Percentiles rank a stretch among this genome's conserved stretches.
Conservation (phyloP, 2,329 filamentous ascomycete species). For the Rugonectria rugulosa region DNA sequence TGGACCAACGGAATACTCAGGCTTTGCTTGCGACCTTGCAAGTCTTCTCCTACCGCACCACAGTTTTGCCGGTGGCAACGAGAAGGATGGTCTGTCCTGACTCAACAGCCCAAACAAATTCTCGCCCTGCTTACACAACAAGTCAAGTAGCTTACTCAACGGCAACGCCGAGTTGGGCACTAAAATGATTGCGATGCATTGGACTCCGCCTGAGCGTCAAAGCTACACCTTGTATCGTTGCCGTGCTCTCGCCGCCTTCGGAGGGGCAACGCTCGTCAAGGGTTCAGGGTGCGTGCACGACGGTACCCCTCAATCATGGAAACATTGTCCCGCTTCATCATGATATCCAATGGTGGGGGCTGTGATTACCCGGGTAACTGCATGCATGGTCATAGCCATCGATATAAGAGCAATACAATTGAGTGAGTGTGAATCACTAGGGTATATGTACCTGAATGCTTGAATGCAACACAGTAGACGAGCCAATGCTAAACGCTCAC, state of each 20-base stretch:
- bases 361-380: conserved; percentile 1
- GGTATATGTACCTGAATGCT: too few relatives aligned
- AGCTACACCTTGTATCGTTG: too few relatives aligned
- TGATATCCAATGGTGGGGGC: not conserved
- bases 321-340: conserved; percentile 10
- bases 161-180: conserved; percentile 16
- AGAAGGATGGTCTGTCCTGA: not conserved
- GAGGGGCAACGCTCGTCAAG: conserved; percentile 7
- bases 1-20: conserved; percentile 2
- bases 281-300: conserved; percentile 4
- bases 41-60: not conserved
- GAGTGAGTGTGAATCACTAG: not conserved
- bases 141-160: not conserved
- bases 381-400: not conserved
- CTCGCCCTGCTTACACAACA: not conserved
- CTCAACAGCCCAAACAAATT: conserved; percentile 10
- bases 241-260: too few relatives aligned
- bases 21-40: conserved; percentile 1
- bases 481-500: too few relatives aligned
- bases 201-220: too few relatives aligned
- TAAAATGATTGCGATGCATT: not conserved
- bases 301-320: conserved; percentile 12
- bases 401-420: not conserved
- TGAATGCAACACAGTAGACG: not conserved
- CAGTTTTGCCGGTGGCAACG: conserved; percentile 5